Evolutionary conservation across 495 filamentous ascomycete genomes (phyloP).

Genomic region (Penicillium egyptiacum): DNA sequence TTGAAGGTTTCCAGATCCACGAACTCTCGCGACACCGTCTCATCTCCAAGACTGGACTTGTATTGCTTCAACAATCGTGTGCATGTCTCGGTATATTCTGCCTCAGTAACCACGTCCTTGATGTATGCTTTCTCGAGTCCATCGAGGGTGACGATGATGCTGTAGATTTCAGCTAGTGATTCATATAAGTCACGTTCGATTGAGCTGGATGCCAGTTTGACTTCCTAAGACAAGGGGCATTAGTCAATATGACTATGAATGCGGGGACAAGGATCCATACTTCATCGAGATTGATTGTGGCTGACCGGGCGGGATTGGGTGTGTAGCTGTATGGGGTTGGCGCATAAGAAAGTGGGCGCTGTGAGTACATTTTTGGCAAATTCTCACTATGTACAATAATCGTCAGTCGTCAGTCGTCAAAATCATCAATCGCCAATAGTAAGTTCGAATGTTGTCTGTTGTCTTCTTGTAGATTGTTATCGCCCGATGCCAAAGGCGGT

Average conservation of each 20-base stretch:
- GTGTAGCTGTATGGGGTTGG: slow-evolving; percentile 90
- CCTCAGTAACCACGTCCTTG: slow-evolving; percentile 88
- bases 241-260: slow-evolving; percentile 18
- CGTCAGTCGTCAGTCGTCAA: slow-evolving; percentile 1
- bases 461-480: slow-evolving; percentile 19
- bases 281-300: slow-evolving; percentile 91
- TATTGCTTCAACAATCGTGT: slow-evolving; percentile 93
- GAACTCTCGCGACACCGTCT: slow-evolving; percentile 79
- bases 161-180: slow-evolving; percentile 95
- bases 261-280: slow-evolving; percentile 44
- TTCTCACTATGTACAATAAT: slow-evolving; percentile 2
- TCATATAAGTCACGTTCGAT: slow-evolving; percentile 92
- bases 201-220: slow-evolving; percentile 81
- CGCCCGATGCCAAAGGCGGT: slow-evolving; percentile 28
- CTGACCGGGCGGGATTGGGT: slow-evolving; percentile 71
- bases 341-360: slow-evolving; percentile 67
- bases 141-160: slow-evolving; percentile 93
- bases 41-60: slow-evolving; percentile 86
- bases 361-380: slow-evolving; percentile 39
- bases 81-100: slow-evolving; percentile 94
- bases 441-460: background rate
- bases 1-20: slow-evolving; percentile 93
- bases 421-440: background rate
- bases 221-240: slow-evolving; percentile 61
- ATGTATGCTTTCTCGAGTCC: slow-evolving; percentile 96